Evolutionary conservation across 495 filamentous ascomycete genomes (phyloP), one percentile per base, ranked within the genome.

Genomic region (Alectoria sarmentosa): DNA sequence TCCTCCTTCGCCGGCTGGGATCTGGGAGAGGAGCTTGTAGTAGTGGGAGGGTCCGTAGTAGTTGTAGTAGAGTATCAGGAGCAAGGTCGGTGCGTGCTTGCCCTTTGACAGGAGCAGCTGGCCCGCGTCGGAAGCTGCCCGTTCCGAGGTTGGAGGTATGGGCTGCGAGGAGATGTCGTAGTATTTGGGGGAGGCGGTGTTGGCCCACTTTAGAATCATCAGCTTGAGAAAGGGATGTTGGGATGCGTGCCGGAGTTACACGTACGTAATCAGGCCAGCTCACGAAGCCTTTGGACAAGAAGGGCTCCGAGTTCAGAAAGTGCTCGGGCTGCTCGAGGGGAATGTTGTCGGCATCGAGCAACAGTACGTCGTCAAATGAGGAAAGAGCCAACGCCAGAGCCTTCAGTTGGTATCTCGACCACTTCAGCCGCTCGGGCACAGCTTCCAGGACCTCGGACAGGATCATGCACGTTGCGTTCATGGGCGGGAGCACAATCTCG

Each of bases 61-160:
- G 67, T 87, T 88, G 73, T 89, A 88, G 64, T 88, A 89, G 0
- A 79, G 78, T 0, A 82, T 76, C 0, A 88, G 79, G 4, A 87
- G 72, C 11, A 88, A 72, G 1, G 80, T 79, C 54, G 70, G 61
- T 36, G 74, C 68, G 61, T 89, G 85, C 0, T 78, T 76, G 46
- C 74, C 73, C 66, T 89, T 86, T 26, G 82, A 81, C 23, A 86
- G 72, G 49, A 87, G 72, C 46, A 89, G 74, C 19, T 81, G 77
- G 0, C 86, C 86, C 1, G 82, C 76, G 72, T 88, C 85, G 14
- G 80, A 78, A 8, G 79, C 76, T 60, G 80, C 73, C 15, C 76
- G 74, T 8, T 68, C 71, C 23, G 73, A 68, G 65, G 80, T 72
- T 0, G 78, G 69, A 0, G 78, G 78, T 7, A 71, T 67, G 26